Evolutionary conservation across 75 land plant species (phyloP).

Genomic region (Ceratopteris richardii): DNA sequence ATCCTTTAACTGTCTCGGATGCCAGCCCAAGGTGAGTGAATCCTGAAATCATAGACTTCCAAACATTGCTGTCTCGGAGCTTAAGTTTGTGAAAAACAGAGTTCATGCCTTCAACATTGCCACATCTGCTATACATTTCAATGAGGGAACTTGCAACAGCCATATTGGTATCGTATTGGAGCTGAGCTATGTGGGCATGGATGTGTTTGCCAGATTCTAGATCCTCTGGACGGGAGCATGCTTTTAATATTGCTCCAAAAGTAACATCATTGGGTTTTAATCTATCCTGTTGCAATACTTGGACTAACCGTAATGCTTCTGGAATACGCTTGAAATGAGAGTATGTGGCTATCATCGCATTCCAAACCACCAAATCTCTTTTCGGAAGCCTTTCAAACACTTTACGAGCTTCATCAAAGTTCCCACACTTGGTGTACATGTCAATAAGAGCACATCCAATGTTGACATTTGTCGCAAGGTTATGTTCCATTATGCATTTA

Average conservation of each 20-base stretch:
- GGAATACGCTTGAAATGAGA: constrained; percentile 25
- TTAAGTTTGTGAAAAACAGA: constrained; percentile 26
- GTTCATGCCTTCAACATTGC: constrained; percentile 17
- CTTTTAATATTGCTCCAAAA: constrained; percentile 23
- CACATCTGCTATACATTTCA: constrained; percentile 45
- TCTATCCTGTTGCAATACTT: constrained; percentile 22
- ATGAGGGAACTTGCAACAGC: constrained; percentile 34
- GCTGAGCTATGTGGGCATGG: constrained; percentile 26
- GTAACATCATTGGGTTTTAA: constrained; percentile 32
- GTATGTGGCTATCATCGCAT: constrained; percentile 42
- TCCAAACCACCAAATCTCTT: constrained; percentile 48
- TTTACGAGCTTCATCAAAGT: constrained; percentile 24
- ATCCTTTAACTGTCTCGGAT: constrained; percentile 12
- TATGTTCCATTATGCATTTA: constrained; percentile 21
- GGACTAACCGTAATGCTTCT: constrained; percentile 28
- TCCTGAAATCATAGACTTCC: constrained; percentile 39
- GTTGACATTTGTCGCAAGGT: constrained; percentile 24
- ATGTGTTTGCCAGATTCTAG: constrained; percentile 28
- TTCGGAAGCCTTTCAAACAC: constrained; percentile 30
- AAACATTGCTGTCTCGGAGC: constrained; percentile 13
- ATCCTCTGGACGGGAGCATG: constrained; percentile 29
- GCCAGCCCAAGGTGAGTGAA: constrained; percentile 21
- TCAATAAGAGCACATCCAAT: constrained; percentile 45
- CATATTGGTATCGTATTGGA: constrained; percentile 12
- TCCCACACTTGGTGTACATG: constrained; percentile 69